Evolutionary conservation across 1,284 basidiomycete species (phyloP).

Genomic region (Malassezia japonica): DNA sequence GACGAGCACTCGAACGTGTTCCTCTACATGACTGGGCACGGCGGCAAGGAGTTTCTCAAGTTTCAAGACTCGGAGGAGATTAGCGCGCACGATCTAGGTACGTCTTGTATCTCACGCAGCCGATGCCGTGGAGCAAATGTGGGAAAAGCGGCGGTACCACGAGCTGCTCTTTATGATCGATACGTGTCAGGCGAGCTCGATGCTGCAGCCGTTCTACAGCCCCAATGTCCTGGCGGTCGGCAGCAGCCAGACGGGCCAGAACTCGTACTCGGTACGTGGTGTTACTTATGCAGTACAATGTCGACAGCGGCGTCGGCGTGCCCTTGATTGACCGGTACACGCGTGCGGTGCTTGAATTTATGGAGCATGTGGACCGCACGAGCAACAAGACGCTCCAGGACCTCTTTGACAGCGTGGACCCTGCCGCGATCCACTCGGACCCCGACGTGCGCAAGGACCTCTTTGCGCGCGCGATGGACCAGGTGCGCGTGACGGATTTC

Average conservation of each 20-base stretch:
- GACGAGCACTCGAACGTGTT: conserved; percentile 91
- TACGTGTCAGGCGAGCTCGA: conserved; percentile 93
- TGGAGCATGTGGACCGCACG: conserved; percentile 87
- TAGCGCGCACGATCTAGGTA: conserved; percentile 65
- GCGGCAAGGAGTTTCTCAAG: conserved; percentile 94
- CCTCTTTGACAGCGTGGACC: conserved; percentile 49
- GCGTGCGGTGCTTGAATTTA: conserved; percentile 77
- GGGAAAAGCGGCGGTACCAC: conserved; percentile 86
- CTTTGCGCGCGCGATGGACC: conserved; percentile 60
- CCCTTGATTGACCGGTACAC: conserved; percentile 93
- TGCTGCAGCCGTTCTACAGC: conserved; percentile 89
- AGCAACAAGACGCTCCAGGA: conserved; percentile 70
- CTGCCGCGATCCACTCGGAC: conserved; percentile 62
- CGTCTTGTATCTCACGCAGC: conserved; percentile 54
- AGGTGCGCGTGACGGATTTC: conserved; percentile 83
- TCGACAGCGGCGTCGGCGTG: conserved; percentile 84
- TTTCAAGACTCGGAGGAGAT: conserved; percentile 99
- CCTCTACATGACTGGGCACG: conserved; percentile 95
- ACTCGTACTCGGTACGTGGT: conserved; percentile 73
- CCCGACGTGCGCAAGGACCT: conserved; percentile 78
- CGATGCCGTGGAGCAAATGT: conserved; percentile 96
- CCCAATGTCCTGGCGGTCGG: conserved; percentile 92
- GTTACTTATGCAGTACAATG: conserved; percentile 61
- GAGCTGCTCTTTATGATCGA: conserved; percentile 97
- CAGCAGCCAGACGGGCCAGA: conserved; percentile 75